Conservation (phyloP, 768 basidiomycete genomes). For the Tulasnella sp. region DNA sequence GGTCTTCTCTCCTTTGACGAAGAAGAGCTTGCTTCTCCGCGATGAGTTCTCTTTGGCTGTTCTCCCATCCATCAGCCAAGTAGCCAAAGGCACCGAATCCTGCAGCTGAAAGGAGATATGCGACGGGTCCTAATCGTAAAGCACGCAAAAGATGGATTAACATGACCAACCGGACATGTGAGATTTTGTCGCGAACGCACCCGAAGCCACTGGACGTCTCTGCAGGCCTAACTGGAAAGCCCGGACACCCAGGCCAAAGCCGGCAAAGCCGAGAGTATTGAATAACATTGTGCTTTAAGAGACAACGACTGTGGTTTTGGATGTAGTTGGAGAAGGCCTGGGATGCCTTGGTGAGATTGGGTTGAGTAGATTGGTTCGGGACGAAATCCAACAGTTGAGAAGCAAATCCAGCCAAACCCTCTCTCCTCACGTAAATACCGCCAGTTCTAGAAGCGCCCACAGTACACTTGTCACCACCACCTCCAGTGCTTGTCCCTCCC, state of each 20-base stretch:
- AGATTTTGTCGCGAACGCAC: not conserved
- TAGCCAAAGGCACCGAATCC: constrained; percentile 10
- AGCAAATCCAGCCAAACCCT: not conserved
- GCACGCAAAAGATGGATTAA: no score
- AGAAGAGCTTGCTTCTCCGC: constrained; percentile 9
- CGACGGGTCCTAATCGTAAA: not conserved
- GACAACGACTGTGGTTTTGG: not conserved
- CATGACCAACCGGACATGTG: not conserved
- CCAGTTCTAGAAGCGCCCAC: not conserved
- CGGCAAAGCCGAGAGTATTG: constrained; percentile 6
- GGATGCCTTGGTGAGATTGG: not conserved
- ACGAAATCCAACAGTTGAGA: not conserved
- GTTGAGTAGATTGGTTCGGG: not conserved
- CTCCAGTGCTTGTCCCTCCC: not conserved
- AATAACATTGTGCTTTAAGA: constrained; percentile 1
- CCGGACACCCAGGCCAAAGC: constrained; percentile 1
- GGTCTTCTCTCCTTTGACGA: not conserved
- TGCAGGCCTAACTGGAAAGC: constrained; percentile 1
- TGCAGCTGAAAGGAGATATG: not conserved
- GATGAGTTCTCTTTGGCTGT: constrained; percentile 1
- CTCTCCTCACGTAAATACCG: not conserved
- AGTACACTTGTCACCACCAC: not conserved
- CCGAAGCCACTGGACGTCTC: not conserved
- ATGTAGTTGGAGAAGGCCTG: not conserved
- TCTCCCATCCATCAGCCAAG: constrained; percentile 1